Conservation (phyloP, 257 asterid genomes). For the Solanum infundibuliforme region DNA sequence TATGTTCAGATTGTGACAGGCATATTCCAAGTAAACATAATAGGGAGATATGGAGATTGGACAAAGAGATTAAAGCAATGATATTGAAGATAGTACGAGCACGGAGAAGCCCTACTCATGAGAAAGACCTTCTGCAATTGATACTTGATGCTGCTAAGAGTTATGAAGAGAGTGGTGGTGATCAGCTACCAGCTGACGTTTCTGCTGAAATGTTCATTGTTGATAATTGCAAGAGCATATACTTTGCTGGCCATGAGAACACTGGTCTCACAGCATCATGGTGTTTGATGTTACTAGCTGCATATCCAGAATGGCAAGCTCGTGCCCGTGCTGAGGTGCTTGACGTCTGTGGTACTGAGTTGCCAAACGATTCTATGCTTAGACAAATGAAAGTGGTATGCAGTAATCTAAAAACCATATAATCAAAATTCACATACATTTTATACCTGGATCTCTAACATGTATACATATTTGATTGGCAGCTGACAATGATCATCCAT, state of each 20-base stretch:
- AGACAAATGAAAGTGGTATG: slow-evolving; percentile 56
- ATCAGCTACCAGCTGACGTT: slow-evolving; percentile 20
- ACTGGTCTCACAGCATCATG: slow-evolving; percentile 58
- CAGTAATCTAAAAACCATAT: not conserved
- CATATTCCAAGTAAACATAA: slow-evolving; percentile 50
- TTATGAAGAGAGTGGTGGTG: slow-evolving; percentile 19
- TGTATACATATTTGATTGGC: slow-evolving; percentile 8
- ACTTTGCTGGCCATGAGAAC: slow-evolving; percentile 70
- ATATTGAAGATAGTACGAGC: slow-evolving; percentile 39
- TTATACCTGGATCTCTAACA: not conserved
- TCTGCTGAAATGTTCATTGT: slow-evolving; percentile 36
- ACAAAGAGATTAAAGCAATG: slow-evolving; percentile 40
- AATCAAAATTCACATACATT: not conserved
- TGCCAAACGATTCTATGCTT: slow-evolving; percentile 44
- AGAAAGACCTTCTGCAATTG: slow-evolving; percentile 46
- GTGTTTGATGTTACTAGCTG: slow-evolving; percentile 66
- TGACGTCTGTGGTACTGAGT: slow-evolving; percentile 33
- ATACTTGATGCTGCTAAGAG: slow-evolving; percentile 49
- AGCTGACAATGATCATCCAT: slow-evolving; percentile 52
- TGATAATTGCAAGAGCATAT: slow-evolving; percentile 67
- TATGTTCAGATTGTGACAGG: slow-evolving; percentile 25
- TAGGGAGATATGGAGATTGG: slow-evolving; percentile 44
- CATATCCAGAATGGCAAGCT: slow-evolving; percentile 73
- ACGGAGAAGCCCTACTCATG: slow-evolving; percentile 12
- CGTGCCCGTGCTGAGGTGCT: slow-evolving; percentile 61